A percentile compares a stretch with the other conserved stretches of the same genome.
These are phyloP conservation scores for Zhuliangozyma blackwelliae DNA, from an alignment of 1,139 yeast genomes.

Conservation along the genomic window DNA sequence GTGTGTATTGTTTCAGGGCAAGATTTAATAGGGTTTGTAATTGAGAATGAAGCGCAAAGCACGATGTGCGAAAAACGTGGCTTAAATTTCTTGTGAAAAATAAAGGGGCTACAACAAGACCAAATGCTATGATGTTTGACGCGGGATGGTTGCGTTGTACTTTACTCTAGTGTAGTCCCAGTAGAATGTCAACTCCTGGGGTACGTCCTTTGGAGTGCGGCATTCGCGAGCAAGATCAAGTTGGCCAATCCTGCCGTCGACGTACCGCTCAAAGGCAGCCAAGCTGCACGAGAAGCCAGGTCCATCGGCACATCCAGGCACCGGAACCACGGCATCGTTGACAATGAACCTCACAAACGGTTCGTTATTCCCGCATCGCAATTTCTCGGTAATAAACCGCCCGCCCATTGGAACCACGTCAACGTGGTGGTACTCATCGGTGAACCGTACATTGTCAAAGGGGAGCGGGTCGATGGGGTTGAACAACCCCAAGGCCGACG, in stretches of 20 bases:
- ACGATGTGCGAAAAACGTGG: too few relatives aligned
- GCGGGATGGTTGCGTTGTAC: slow-evolving; percentile 21
- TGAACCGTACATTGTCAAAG: slow-evolving; percentile 28
- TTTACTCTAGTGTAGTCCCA: slow-evolving; percentile 29
- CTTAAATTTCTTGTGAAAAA: too few relatives aligned
- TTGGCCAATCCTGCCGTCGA: slow-evolving; percentile 28
- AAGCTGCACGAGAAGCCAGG: slow-evolving; percentile 57
- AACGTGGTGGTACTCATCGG: slow-evolving; percentile 41
- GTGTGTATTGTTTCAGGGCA: too few relatives aligned
- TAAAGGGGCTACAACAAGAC: too few relatives aligned
- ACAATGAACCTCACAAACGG: slow-evolving; percentile 45
- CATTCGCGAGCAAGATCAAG: slow-evolving; percentile 30
- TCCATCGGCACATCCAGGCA: slow-evolving; percentile 45
- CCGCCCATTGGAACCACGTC: slow-evolving; percentile 57
- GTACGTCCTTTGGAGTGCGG: slow-evolving; percentile 14
- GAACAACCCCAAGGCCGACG: slow-evolving; percentile 50
- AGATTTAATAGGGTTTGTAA: too few relatives aligned
- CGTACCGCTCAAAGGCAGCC: slow-evolving; percentile 32
- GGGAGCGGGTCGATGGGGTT: slow-evolving; percentile 28
- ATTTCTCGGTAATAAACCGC: slow-evolving; percentile 45
- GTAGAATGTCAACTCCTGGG: slow-evolving; percentile 23
- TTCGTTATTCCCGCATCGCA: slow-evolving; percentile 28
- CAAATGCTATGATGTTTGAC: background rate
- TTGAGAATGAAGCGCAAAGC: too few relatives aligned
- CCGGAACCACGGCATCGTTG: slow-evolving; percentile 55